These are phyloP conservation scores for Pythium brassicae DNA, from an alignment of 352 stramenopile genomes.

Conservation along the genomic window DNA sequence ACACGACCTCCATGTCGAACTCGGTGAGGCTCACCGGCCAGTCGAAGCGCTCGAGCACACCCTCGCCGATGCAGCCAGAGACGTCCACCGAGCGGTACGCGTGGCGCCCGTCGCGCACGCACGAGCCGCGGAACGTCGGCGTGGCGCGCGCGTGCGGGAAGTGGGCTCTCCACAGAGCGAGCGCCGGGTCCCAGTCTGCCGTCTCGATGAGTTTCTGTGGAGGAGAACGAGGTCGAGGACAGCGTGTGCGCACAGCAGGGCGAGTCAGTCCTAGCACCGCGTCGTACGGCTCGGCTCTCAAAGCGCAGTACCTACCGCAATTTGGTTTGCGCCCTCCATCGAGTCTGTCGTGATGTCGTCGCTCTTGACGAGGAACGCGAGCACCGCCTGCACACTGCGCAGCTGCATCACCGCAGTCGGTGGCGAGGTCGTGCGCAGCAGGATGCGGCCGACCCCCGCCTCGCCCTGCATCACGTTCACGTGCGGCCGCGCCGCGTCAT, in stretches of 20 bases:
- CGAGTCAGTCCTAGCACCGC: too few relatives aligned
- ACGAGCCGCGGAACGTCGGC: slow-evolving; percentile 70
- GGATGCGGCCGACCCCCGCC: slow-evolving; percentile 58
- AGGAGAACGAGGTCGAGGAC: neutral
- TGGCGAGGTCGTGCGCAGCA: slow-evolving; percentile 54
- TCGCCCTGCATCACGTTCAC: slow-evolving; percentile 74
- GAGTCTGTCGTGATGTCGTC: slow-evolving; percentile 54
- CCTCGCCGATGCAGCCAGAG: slow-evolving; percentile 53
- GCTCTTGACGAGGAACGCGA: slow-evolving; percentile 54
- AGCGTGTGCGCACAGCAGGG: too few relatives aligned
- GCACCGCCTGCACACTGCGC: slow-evolving; percentile 49
- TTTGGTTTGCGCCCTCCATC: slow-evolving; percentile 43
- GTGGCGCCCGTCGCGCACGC: slow-evolving; percentile 73
- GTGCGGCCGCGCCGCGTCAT: slow-evolving; percentile 40
- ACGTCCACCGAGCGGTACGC: slow-evolving; percentile 66
- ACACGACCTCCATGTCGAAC: slow-evolving; percentile 74
- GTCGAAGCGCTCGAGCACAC: slow-evolving; percentile 47
- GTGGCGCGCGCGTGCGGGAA: slow-evolving; percentile 13
- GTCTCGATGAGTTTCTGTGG: slow-evolving; percentile 39
- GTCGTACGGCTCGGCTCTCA: too few relatives aligned
- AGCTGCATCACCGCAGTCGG: slow-evolving; percentile 44
- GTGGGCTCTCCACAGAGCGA: slow-evolving; percentile 61
- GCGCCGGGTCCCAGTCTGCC: slow-evolving; percentile 45
- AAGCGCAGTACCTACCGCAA: slow-evolving; percentile 30
- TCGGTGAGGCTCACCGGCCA: slow-evolving; percentile 61